Evolutionary conservation across 768 basidiomycete genomes (phyloP), one percentile per base, ranked within the genome.

Genomic region (Leccinum arenicola): DNA sequence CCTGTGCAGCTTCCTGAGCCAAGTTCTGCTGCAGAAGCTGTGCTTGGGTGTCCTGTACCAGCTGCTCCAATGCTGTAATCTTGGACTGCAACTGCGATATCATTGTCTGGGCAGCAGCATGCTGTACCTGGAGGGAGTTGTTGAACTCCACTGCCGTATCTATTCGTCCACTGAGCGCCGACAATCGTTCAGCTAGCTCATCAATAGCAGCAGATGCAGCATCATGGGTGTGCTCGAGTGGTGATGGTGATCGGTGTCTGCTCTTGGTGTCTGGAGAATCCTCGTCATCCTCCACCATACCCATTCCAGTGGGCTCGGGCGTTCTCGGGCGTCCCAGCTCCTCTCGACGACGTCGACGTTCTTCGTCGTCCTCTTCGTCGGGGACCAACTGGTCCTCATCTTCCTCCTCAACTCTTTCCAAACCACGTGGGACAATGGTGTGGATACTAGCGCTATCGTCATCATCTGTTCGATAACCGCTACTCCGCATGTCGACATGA

Each of bases 61-160:
- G 73, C 17, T 76, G 80, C 72, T 94, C 93, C n/a, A 95, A 74
- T 1, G 78, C 67, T 7, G 70, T 72, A 4, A 95, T 88, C 64
- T 92, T 92, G 17, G 77, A 74, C 68, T 93, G 88, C 23, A 93
- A 74, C 1, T 76, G 75, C 15, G 76, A 77, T 61, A 94, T 93
- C 4, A 87, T 90, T n/a, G 73, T 75, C 68, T 92, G 89, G 2
- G 94, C 91, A 4, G 82, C 81, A 2, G 81, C 70, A 62, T 97
- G 94, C 69, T 95, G 91, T 0, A 80, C 80, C 67, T 93, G 91
- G 9, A 97, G 78, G 0, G 82, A 78, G 5, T 81, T 79, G 8
- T 91, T 91, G 61, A 94, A 76, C 51, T 86, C 82, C 38, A 93
- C 77, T 0, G 93, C 89, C 1, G 84, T 82, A 55, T 87, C 85